Evolutionary conservation across 306 rosid genomes (phyloP).

Genomic region (Arachis stenosperma): DNA sequence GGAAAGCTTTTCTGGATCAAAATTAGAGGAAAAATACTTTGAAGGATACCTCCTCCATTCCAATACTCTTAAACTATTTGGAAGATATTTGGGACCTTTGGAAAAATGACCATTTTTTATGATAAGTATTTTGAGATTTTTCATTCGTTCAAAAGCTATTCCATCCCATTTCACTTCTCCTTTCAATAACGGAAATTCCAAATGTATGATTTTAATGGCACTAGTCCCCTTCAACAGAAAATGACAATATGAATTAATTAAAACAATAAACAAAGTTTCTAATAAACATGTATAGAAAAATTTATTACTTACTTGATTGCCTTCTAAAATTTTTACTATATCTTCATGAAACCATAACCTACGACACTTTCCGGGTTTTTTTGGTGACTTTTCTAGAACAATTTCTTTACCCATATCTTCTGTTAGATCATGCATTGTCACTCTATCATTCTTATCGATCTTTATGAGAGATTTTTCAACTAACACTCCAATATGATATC

Average conservation of each 20-base stretch:
- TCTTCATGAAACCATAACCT: not conserved
- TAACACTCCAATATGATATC: not conserved
- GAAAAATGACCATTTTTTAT: too few relatives aligned
- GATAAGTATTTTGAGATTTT: too few relatives aligned
- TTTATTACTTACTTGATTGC: not conserved
- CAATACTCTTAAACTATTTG: not conserved
- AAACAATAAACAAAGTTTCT: not conserved
- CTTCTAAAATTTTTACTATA: not conserved
- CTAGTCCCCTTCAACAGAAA: not conserved
- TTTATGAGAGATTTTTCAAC: not conserved
- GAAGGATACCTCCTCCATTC: too few relatives aligned
- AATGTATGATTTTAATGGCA: not conserved
- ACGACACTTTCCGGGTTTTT: not conserved
- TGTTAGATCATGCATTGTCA: not conserved
- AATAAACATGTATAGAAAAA: not conserved
- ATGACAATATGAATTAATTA: not conserved
- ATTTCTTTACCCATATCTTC: not conserved
- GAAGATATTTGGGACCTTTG: not conserved
- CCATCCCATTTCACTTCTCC: not conserved
- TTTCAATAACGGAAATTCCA: not conserved
- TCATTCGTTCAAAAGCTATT: too few relatives aligned
- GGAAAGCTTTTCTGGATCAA: not conserved
- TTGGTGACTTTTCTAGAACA: not conserved
- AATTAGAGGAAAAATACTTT: too few relatives aligned
- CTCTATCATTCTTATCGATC: not conserved